Percentiles rank a stretch among this genome's conserved stretches.
Conservation (phyloP, 2,329 filamentous ascomycete species). For the Neodidymelliopsis sp. region DNA sequence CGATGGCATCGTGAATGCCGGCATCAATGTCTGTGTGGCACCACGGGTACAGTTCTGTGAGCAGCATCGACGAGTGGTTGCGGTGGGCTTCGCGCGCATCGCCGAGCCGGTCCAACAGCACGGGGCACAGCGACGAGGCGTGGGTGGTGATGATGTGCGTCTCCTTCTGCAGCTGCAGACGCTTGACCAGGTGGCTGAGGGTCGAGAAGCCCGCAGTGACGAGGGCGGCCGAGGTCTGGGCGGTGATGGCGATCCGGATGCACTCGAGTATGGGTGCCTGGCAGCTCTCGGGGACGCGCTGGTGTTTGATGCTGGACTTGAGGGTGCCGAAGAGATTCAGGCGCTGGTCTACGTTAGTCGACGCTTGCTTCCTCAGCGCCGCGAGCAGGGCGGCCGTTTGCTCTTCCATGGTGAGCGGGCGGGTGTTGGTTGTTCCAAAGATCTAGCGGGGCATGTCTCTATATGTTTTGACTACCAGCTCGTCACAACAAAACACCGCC, state of each 20-base stretch:
- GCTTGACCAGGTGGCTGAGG: constrained; percentile 85
- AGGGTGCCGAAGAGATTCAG: constrained; percentile 74
- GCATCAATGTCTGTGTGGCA: constrained; percentile 78
- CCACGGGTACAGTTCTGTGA: constrained; percentile 78
- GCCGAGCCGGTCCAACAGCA: constrained; percentile 84
- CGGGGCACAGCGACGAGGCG: constrained; percentile 72
- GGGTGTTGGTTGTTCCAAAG: too few relatives aligned
- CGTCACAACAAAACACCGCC: constrained; percentile 5
- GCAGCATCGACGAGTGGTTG: constrained; percentile 73
- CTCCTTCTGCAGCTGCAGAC: constrained; percentile 84
- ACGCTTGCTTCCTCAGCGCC: constrained; percentile 65
- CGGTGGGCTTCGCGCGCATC: constrained; percentile 89
- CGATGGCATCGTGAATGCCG: constrained; percentile 77
- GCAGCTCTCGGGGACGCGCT: constrained; percentile 79
- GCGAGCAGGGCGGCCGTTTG: constrained; percentile 62
- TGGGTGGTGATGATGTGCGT: constrained; percentile 74
- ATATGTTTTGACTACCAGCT: constrained; percentile 7
- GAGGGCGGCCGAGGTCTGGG: constrained; percentile 75
- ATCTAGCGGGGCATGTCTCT: constrained; percentile 14
- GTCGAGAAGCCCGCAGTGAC: constrained; percentile 86
- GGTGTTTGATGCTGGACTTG: constrained; percentile 92
- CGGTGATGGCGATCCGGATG: constrained; percentile 75
- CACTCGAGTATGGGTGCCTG: constrained; percentile 82
- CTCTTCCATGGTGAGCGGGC: constrained; percentile 59
- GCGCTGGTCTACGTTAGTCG: constrained; percentile 73